Evolutionary conservation across 2,329 filamentous ascomycete genomes (phyloP), one percentile per base, ranked within the genome.

Genomic region (Sodiomyces alkalinus): DNA sequence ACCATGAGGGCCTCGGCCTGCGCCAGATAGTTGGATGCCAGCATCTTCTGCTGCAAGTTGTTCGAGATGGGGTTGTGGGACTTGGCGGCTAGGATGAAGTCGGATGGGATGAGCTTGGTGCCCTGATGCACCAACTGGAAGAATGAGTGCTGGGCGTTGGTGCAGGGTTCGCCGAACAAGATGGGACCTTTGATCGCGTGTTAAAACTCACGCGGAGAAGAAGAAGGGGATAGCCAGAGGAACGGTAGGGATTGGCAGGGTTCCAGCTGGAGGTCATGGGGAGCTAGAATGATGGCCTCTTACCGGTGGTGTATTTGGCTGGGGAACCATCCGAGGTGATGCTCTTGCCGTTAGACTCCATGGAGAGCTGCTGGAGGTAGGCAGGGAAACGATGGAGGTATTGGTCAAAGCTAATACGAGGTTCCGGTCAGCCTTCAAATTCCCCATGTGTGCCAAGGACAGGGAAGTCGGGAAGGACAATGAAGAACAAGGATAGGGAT

Each of bases 121-220:
- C 90, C 90, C 60, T 98, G 90, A 68, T 98, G 90, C 34, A 98
- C 75, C 26, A 98, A 78, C 70, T 98, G 90, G 78, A 92, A 98
- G 76, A 98, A 98, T 36, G 90, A 96, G 72, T 98, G 90, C 65
- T 98, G 90, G 24, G 90, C 90, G 53, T 98, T 98, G 55, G 90
- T 98, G 58, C 85, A 92, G 30, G 90, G 90, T 68, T 98, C 90
- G 49, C 90, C 90, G 52, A 98, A 98, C 38, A 98, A 65, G 51
- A 98, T 87, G 30, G 90, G 74, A 27, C 90, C 59, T 61, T 19
- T 2, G n/a, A n/a, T n/a, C n/a, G n/a, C n/a, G n/a, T n/a, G n/a
- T n/a, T n/a, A n/a, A n/a, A n/a, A n/a, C n/a, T n/a, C n/a, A n/a
- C n/a, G n/a, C n/a, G n/a, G n/a, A n/a, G n/a, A n/a, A n/a, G n/a